Percentiles rank a stretch among this genome's conserved stretches.
Conservation (phyloP, 371 early-diverging fungal genomes). For the Mortierella sp. region DNA sequence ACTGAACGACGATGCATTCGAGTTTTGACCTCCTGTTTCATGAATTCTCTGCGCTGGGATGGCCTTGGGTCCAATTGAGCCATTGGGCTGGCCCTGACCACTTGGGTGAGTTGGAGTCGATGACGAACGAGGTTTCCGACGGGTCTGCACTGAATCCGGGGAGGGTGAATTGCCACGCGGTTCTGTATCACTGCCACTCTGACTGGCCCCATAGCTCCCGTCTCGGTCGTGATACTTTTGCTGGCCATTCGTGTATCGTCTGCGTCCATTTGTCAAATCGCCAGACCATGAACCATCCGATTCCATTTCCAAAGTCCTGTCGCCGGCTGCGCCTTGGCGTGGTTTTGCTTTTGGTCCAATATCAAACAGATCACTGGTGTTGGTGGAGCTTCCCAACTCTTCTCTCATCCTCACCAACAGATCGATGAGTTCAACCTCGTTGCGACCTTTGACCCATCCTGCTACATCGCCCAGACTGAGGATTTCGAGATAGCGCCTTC, state of each 20-base stretch:
- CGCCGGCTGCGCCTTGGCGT: neutral
- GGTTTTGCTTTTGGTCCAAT: constrained; percentile 13
- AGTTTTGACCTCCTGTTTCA: constrained; percentile 5
- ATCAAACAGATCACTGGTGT: constrained; percentile 19
- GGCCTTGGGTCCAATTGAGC: constrained; percentile 13
- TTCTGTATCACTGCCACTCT: constrained; percentile 29
- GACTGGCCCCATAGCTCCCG: constrained; percentile 3
- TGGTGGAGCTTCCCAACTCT: constrained; percentile 59
- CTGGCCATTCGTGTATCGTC: constrained; percentile 7
- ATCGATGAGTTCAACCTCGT: constrained; percentile 74
- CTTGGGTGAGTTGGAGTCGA: constrained; percentile 10
- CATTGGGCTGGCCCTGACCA: neutral
- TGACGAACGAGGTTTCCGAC: constrained; percentile 11
- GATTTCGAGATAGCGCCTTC: constrained; percentile 65
- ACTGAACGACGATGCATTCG: constrained; percentile 40
- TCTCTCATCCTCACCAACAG: constrained; percentile 66
- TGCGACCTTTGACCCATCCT: constrained; percentile 57
- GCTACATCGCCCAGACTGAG: constrained; percentile 65
- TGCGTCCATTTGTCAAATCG: constrained; percentile 5
- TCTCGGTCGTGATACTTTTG: constrained; percentile 2
- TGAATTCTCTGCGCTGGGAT: constrained; percentile 15
- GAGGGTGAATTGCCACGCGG: constrained; percentile 30
- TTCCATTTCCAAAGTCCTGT: constrained; percentile 24
- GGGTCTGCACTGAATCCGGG: constrained; percentile 9
- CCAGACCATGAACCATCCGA: constrained; percentile 14